Conservation (phyloP, 2,329 filamentous ascomycete genomes). For the Ascochyta fabae region DNA sequence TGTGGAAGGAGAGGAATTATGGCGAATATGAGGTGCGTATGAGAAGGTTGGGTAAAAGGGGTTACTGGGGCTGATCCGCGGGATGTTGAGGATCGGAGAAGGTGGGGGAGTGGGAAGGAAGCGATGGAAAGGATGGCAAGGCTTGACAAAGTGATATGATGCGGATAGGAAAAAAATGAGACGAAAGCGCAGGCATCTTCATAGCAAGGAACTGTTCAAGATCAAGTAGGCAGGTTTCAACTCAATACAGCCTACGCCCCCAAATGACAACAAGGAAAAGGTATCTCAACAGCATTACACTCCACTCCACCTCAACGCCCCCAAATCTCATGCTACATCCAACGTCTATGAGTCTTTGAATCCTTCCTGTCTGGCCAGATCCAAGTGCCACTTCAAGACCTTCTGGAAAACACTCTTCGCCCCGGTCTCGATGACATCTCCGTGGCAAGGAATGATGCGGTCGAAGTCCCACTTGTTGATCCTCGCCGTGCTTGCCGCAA, state of each 20-base stretch:
- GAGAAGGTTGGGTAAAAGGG: not conserved
- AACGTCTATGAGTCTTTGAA: conserved; percentile 9
- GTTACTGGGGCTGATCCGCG: not conserved
- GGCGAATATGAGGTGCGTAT: not conserved
- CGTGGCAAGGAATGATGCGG: conserved; percentile 88
- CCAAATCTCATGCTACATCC: not conserved
- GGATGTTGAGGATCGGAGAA: not conserved
- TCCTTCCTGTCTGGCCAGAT: conserved; percentile 40
- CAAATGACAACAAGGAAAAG: not conserved
- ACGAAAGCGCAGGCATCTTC: not conserved
- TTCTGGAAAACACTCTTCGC: conserved; percentile 79
- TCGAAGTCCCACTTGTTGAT: conserved; percentile 86
- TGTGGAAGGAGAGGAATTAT: not conserved
- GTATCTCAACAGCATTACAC: not conserved
- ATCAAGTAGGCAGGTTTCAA: not conserved
- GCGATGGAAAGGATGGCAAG: not conserved
- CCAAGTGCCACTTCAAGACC: conserved; percentile 83
- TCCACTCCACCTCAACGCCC: not conserved
- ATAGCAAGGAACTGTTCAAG: not conserved
- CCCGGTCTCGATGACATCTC: conserved; percentile 79
- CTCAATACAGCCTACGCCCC: no score
- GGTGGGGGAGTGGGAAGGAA: not conserved
- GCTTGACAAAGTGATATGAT: not conserved
- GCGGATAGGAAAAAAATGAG: not conserved
- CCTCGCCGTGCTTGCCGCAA: conserved; percentile 70